Conservation (phyloP, 2,329 filamentous ascomycete genomes). For the Sphaerostilbella broomeana region DNA sequence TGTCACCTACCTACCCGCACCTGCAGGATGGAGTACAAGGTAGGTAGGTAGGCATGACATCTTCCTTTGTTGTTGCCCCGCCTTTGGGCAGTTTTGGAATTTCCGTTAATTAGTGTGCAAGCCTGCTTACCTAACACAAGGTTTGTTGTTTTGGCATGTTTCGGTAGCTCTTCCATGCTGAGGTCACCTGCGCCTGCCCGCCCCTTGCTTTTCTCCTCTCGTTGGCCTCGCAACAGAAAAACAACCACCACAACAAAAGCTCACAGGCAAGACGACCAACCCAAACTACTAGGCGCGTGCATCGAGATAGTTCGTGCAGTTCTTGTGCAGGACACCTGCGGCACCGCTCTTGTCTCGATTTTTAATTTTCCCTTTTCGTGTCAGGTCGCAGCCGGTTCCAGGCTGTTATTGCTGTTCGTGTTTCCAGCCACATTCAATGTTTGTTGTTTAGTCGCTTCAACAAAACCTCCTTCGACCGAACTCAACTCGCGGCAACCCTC, state of each 20-base stretch:
- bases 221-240: conserved; percentile 41
- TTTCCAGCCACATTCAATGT: conserved; percentile 31
- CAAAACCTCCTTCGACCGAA: conserved; percentile 24
- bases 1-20: too few species aligned
- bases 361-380: conserved; percentile 11
- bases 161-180: conserved; percentile 9
- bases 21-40: background rate
- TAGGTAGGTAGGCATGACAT: too few species aligned
- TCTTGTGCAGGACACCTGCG: conserved; percentile 15
- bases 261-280: conserved; percentile 21
- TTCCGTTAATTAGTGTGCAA: conserved; percentile 18
- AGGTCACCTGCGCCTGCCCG: conserved; percentile 12
- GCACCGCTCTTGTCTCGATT: conserved; percentile 7
- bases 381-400: conserved; percentile 16
- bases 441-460: conserved; percentile 29
- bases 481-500: conserved; percentile 25
- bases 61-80: conserved; percentile 10
- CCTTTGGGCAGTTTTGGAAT: conserved; percentile 17
- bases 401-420: conserved; percentile 18
- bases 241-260: conserved; percentile 36
- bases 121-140: conserved; percentile 21
- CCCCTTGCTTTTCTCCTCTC: conserved; percentile 27
- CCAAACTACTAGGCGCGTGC: conserved; percentile 25
- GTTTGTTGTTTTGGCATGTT: conserved; percentile 15
- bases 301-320: conserved; percentile 15